Conservation (phyloP, 768 basidiomycete species). For the Candolleomyces eurysporus region DNA sequence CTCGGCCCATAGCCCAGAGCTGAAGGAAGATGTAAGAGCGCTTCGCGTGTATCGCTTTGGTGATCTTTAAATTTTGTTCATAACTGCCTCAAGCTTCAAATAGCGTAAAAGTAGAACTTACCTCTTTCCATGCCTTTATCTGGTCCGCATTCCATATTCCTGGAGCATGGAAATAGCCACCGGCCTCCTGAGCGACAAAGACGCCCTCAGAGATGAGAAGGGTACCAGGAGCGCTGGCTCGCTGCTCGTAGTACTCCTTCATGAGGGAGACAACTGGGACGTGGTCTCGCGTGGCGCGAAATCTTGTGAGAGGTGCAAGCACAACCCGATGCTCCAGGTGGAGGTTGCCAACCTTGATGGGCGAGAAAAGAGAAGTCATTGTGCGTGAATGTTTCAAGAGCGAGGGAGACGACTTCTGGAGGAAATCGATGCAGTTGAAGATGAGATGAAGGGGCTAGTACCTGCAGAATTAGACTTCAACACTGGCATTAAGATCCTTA, state of each 20-base stretch:
- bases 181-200: slow-evolving; percentile 38
- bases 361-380: slow-evolving; percentile 35
- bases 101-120: slow-evolving; percentile 14
- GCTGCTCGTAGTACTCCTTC: slow-evolving; percentile 48
- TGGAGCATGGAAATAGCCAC: slow-evolving; percentile 36
- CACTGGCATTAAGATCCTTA: too few relatives aligned
- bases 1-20: slow-evolving; percentile 40
- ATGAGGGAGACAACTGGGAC: slow-evolving; percentile 31
- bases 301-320: slow-evolving; percentile 52
- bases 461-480: too few relatives aligned
- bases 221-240: slow-evolving; percentile 46
- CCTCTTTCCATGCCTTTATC: slow-evolving; percentile 50
- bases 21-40: slow-evolving; percentile 43
- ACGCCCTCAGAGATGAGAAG: slow-evolving; percentile 60
- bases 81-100: neutral
- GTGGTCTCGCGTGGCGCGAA: slow-evolving; percentile 35
- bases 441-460: too few relatives aligned
- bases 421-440: too few relatives aligned
- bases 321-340: slow-evolving; percentile 50
- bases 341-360: slow-evolving; percentile 42
- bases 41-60: slow-evolving; percentile 42
- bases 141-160: slow-evolving; percentile 54
- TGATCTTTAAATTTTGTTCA: slow-evolving; percentile 23
- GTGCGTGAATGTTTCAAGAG: too few relatives aligned
- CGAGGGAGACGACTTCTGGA: too few relatives aligned